Base-by-base conservation (phyloP, 768 basidiomycete species). In the Serpula lacrymans region DNA sequence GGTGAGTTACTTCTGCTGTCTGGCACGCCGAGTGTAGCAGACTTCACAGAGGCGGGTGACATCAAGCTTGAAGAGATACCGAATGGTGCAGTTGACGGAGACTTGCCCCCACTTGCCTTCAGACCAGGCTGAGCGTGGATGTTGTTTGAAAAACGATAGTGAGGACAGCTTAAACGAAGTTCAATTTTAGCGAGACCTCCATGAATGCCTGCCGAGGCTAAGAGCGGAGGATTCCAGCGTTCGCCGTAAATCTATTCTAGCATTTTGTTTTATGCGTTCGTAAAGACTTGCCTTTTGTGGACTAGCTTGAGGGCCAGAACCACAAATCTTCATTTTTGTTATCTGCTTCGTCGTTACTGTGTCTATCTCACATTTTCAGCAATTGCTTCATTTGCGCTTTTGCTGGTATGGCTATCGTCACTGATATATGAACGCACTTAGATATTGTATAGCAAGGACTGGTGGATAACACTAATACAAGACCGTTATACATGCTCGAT, bases 241-340 rank as follows among this genome's bases (percentile, higher is more conserved):
- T 59, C 51, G 52, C 38, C 36, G 41, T 42, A 26, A 39, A 37
- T 42, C 28, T 41, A 41, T 44, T 35, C 45, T 45, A 47, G 51
- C 43, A 28, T 30, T 42, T 24, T 23, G 21, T 50, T n/a, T n/a
- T n/a, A n/a, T n/a, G n/a, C 27, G 57, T 64, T 62, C 62, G 50
- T 64, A 61, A 61, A 61, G 4, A 42, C 47, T 37, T 60, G 39
- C 59, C 59, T 51, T 38, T 53, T 57, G 34, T 35, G 39, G 59
- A 47, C 37, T 16, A n/a, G n/a, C 10, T 33, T 33, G 31, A 33
- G 14, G 31, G n/a, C 31, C 6, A 33, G 7, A 33, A 33, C 14
- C 31, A 33, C n/a, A n/a, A n/a, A n/a, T n/a, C n/a, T n/a, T n/a
- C n/a, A n/a, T n/a, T n/a, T n/a, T n/a, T n/a, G n/a, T n/a, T n/a